Evolutionary conservation across 2,329 filamentous ascomycete species (phyloP).

Genomic region (Epichloe sibirici): DNA sequence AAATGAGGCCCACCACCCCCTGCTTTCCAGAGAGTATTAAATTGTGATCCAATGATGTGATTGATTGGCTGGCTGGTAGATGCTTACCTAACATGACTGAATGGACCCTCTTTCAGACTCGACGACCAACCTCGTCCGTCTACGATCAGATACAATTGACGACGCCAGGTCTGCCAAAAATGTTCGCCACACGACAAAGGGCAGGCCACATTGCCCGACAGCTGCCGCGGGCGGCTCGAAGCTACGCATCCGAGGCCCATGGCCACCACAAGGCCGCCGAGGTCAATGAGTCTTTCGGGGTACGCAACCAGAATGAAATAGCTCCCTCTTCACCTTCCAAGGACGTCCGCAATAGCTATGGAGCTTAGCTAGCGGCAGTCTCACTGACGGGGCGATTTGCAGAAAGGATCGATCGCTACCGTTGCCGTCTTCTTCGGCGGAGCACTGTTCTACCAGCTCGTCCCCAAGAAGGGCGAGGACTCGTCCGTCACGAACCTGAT

Average conservation of each 20-base stretch:
- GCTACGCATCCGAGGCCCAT: slow-evolving; percentile 43
- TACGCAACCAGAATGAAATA: slow-evolving; percentile 26
- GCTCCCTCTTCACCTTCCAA: background rate
- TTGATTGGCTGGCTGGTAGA: slow-evolving; percentile 14
- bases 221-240: slow-evolving; percentile 28
- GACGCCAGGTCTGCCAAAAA: slow-evolving; percentile 19
- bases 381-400: slow-evolving; percentile 2
- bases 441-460: slow-evolving; percentile 35
- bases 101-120: slow-evolving; percentile 10
- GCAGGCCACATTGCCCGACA: slow-evolving; percentile 25
- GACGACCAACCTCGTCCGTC: slow-evolving; percentile 6
- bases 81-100: slow-evolving; percentile 16
- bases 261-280: slow-evolving; percentile 33
- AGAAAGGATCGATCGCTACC: slow-evolving; percentile 38
- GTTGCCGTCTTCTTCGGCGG: slow-evolving; percentile 32
- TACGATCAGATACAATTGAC: slow-evolving; percentile 21
- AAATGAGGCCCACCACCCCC: too few species aligned
- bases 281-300: slow-evolving; percentile 43
- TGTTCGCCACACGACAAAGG: slow-evolving; percentile 34
- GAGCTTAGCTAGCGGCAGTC: background rate
- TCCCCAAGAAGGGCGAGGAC: slow-evolving; percentile 37
- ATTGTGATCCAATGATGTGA: slow-evolving; percentile 3
- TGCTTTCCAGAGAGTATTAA: background rate
- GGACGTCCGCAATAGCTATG: background rate
- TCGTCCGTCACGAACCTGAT: slow-evolving; percentile 35